Conservation (phyloP, 1,284 basidiomycete genomes). For the Trichosporon asahii region DNA sequence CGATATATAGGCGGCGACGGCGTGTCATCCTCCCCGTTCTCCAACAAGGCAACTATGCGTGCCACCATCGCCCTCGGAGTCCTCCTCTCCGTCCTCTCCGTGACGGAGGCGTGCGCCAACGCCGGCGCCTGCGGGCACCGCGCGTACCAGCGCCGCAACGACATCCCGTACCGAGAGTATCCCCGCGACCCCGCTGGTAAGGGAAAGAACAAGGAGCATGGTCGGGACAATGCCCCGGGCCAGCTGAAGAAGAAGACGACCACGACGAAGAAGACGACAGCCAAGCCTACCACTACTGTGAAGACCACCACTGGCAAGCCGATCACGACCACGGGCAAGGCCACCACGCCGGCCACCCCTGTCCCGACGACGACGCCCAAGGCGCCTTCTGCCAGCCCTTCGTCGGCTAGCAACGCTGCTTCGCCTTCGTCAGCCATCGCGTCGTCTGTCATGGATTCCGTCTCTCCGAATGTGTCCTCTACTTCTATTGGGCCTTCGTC, state of each 20-base stretch:
- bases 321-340: neutral
- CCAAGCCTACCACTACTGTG: neutral
- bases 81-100: neutral
- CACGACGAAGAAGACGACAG: neutral
- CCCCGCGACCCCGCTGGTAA: neutral
- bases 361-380: neutral
- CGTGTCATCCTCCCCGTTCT: neutral
- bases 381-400: neutral
- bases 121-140: neutral
- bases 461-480: neutral
- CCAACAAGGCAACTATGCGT: neutral
- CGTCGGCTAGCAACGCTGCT: neutral
- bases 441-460: neutral
- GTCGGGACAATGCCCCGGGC: neutral
- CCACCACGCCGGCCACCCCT: neutral
- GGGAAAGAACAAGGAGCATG: neutral
- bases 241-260: neutral
- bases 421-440: neutral
- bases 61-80: neutral
- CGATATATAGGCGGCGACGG: neutral
- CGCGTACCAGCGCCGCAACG: constrained; percentile 3
- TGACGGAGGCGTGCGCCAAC: constrained; percentile 3
- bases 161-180: constrained; percentile 8
- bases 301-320: neutral
- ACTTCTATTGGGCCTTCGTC: neutral